Evolutionary conservation across 768 basidiomycete species (phyloP).

Genomic region (Phylloporus rhodoxanthus): DNA sequence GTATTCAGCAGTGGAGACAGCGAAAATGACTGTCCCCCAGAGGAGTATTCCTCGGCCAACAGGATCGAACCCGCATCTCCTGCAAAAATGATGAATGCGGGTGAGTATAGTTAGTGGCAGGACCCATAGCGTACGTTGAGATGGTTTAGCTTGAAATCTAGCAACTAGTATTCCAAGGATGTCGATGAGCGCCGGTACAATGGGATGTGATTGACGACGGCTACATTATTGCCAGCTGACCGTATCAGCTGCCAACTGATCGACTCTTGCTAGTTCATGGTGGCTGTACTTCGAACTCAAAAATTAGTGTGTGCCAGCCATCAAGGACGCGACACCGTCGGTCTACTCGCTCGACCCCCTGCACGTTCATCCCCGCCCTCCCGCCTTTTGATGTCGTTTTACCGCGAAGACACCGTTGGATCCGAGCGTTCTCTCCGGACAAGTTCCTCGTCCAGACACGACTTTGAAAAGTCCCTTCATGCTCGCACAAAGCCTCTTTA

Average conservation of each 20-base stretch:
- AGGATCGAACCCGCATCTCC: no score
- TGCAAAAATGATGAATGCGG: no score
- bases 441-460: constrained; percentile 50
- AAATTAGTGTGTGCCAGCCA: not conserved
- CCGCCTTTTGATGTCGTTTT: constrained; percentile 16
- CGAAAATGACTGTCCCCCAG: not conserved
- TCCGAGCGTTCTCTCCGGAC: constrained; percentile 42
- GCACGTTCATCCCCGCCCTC: not conserved
- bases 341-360: not conserved
- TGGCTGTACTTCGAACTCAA: constrained; percentile 2
- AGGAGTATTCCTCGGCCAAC: no score
- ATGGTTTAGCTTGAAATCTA: no score
- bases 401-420: constrained; percentile 9
- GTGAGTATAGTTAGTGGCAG: no score
- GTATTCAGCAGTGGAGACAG: not conserved
- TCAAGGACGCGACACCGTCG: constrained; percentile 1
- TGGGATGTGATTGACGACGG: no score
- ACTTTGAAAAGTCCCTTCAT: constrained; percentile 34
- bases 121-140: no score
- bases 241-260: no score
- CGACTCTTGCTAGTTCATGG: no score
- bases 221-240: no score
- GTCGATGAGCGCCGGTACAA: no score
- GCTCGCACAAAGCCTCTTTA: constrained; percentile 12
- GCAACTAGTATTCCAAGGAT: no score